Base-by-base conservation (phyloP, 352 stramenopile species). In the Phytophthora tubulina region DNA sequence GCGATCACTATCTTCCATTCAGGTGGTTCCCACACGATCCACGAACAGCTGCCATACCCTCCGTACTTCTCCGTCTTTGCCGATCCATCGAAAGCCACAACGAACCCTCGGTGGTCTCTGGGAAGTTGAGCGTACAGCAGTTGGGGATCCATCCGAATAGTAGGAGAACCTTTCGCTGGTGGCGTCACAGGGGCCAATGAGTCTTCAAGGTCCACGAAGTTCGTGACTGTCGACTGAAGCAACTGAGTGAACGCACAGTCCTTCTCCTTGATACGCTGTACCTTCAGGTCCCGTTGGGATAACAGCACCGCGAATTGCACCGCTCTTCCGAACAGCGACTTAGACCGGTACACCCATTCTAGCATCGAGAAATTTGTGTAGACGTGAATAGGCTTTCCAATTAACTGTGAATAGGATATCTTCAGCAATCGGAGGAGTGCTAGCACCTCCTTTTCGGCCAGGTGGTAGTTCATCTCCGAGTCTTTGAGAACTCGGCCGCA, bases 21-120 rank as follows among this genome's bases (percentile, higher is more conserved):
- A 1, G 67, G 67, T 0, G 73, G 31, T 21, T 44, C 44, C 67
- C 72, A 79, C 3, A 74, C 2, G 15, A 80, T 36, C 45, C 48
- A 74, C 0, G 62, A 57, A 35, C 57, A 67, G 30, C 67, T 76
- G 0, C 63, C 67, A 10, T 61, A 51, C 0, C 53, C 44, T 0
- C 56, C 35, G 11, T 62, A 50, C 15, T 69, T 73, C 21, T 61
- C 45, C 1, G 61, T 55, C 11, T 76, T 70, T 0, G 63, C 63
- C 3, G 67, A 66, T 0, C 63, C 73, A 51, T 80, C 63, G 14
- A 77, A 80, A 1, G 56, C 72, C 1, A 80, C 2, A 2, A 73
- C 38, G 46, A 61, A 57, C 1, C 56, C 44, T 32, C n/a, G 8
- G 46, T 50, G 63, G 61, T 49, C 35, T 15, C 0, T 11, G 6